Conservation (phyloP, 2,329 filamentous ascomycete species). For the Verticillium dahliae region DNA sequence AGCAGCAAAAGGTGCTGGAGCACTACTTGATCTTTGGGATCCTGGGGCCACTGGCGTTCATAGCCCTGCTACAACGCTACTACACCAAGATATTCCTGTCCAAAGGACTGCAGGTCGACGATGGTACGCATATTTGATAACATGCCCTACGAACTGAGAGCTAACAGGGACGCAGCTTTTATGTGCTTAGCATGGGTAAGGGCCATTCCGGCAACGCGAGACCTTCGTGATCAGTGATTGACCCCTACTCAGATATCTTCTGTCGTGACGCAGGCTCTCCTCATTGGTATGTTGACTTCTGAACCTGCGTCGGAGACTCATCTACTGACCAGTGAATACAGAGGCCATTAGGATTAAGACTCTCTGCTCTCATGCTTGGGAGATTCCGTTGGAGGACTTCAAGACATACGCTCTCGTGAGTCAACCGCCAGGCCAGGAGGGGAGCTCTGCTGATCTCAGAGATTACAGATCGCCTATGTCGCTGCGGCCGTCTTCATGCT, state of each 20-base stretch:
- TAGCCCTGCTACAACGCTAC: constrained; percentile 12
- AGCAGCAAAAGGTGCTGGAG: constrained; percentile 10
- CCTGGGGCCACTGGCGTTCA: constrained; percentile 9
- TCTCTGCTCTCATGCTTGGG: constrained; percentile 13
- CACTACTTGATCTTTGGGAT: constrained; percentile 16
- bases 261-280: constrained; percentile 3
- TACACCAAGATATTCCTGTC: constrained; percentile 21
- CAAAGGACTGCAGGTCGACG: constrained; percentile 14
- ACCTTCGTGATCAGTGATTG: background rate
- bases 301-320: background rate
- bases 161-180: constrained; percentile 3
- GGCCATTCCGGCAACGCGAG: background rate
- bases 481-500: constrained; percentile 23
- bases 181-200: constrained; percentile 12
- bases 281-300: constrained; percentile 1
- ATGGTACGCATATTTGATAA: constrained; percentile 9
- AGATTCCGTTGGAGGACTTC: constrained; percentile 8
- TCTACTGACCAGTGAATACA: background rate
- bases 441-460: background rate
- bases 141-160: no score
- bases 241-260: constrained; percentile 2
- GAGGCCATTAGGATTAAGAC: constrained; percentile 1
- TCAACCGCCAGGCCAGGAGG: background rate
- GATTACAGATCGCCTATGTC: constrained; percentile 12
- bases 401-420: constrained; percentile 9